Evolutionary conservation across 2,329 filamentous ascomycete genomes (phyloP), one percentile per base, ranked within the genome.

Genomic region (Thermothelomyces thermophilus): DNA sequence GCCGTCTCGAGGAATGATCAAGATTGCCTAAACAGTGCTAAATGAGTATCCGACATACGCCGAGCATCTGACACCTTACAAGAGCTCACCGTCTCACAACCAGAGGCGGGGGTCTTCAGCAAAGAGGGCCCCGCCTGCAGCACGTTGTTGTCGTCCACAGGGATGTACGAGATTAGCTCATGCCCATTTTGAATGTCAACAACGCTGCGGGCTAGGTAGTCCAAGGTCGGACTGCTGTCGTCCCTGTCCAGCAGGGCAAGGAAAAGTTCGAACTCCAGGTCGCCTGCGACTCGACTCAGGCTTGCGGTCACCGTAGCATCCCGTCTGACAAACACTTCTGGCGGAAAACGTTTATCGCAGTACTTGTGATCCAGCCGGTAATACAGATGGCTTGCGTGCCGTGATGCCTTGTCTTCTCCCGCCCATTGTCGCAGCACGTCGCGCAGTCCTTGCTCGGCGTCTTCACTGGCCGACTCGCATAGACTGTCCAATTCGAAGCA

Each of bases 1-100:
- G 16, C 42, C 48, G 37, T 56, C 56, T n/a, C 50, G 46, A 6
- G 56, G 46, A 34, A 56, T 35, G 6, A 58, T 31, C 11, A 58
- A 16, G 6, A 57, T 39, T 3, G 51, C 54, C 54, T 56, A 13
- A 3, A 3, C 5, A 17, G 10, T 9, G 7, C 1, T 3, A n/a
- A 7, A 34, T 43, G 7, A 44, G 34, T 35, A 17, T 34, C 30
- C 13, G n/a, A 16, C 17, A 17, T 13, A 10, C 7, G 2, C 10
- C 10, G 11, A 19, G 4, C 4, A 7, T 33, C 19, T 13, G 17
- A 17, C 26, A 11, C 9, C n/a, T 13, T 13, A 37, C 9, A 35
- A 33, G 3, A 10, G 45, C 47, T 41, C 30, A 47, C 55, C n/a
- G 30, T 41, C 16, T 52, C 52, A 17, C 17, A 45, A 8, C 31